Evolutionary conservation across 164 flowering plant genomes (phyloP).

Genomic region (Kalanchoe fedtschenkoi): DNA sequence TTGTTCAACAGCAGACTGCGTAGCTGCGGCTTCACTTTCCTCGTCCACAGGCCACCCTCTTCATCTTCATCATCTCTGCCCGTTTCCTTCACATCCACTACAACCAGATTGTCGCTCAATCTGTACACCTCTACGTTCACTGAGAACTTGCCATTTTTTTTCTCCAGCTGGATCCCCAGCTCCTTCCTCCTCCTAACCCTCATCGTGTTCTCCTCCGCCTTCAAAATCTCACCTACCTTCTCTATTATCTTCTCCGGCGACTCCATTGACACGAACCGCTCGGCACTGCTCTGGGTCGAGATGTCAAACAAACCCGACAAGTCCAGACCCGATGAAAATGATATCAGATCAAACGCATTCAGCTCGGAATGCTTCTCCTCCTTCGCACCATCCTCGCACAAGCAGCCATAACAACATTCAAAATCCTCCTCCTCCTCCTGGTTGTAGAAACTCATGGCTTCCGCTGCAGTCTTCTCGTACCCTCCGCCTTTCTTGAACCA

Average conservation of each 20-base stretch:
- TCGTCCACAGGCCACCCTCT: conserved; percentile 26
- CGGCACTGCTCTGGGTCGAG: conserved; percentile 13
- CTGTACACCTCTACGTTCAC: conserved; percentile 26
- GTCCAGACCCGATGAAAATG: conserved; percentile 48
- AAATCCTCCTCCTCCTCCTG: conserved; percentile 12
- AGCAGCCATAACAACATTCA: background rate
- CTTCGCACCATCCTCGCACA: background rate
- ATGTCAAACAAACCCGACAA: conserved; percentile 18
- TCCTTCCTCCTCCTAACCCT: conserved; percentile 30
- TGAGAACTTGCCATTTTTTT: conserved; percentile 26
- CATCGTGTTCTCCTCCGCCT: conserved; percentile 19
- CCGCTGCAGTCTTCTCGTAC: conserved; percentile 6
- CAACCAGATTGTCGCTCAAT: conserved; percentile 32
- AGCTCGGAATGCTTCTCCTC: conserved; percentile 11
- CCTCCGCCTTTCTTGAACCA: conserved; percentile 45
- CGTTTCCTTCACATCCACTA: conserved; percentile 40
- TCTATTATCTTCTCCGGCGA: conserved; percentile 30
- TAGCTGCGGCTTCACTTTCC: conserved; percentile 26
- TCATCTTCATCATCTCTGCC: conserved; percentile 21
- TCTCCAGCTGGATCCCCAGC: conserved; percentile 29
- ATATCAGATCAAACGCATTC: conserved; percentile 62
- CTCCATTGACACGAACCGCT: conserved; percentile 26
- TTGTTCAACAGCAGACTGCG: conserved; percentile 5
- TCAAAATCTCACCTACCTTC: conserved; percentile 25
- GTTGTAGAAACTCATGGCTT: conserved; percentile 12